Evolutionary conservation across 169 alveolate species (phyloP), one percentile per base, ranked within the genome.

Genomic region (Plasmodium billcollinsi): DNA sequence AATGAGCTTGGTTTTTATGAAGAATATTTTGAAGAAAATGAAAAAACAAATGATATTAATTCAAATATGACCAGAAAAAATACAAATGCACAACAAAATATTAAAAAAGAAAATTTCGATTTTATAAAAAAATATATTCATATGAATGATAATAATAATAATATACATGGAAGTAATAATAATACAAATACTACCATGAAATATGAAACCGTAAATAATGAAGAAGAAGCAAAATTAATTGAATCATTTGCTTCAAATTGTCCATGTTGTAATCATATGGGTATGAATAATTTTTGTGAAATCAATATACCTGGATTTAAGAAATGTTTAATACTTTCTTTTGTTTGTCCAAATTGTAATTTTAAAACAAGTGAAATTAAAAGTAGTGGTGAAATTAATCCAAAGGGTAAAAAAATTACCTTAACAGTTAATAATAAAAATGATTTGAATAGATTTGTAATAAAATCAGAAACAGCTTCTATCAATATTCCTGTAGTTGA

Each of bases 221-320:
- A 69, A 20, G 90, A 83, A n/a, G 91, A 56, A 62, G 83, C 24
- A 18, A 83, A 83, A 61, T 43, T 83, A 69, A 83, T 83, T 56
- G 91, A 83, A 72, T 83, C 91, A 8, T 83, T 83, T 72, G 52
- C 83, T 18, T 83, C 91, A 4, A 83, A 92, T 61, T 96, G 98
- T 75, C 97, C 98, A 43, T 88, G 96, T 75, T 96, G 98, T 74
- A 97, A 97, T 14, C 74, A 74, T 26, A 73, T 86, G 50, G 98
- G 98, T 15, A 58, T 62, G 73, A 95, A 96, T 88, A 93, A 95
- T 50, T 95, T 96, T 7, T 99, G 99, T 88, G 96, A 97, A 75
- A 94, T 98, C 39, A 92, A 97, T 54, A 97, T 99, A 70, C 99
- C 99, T 11, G 99, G 99, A 80, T 98, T 98, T 90, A 97, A 98